Percentiles rank a stretch among this genome's conserved stretches.
phyloP scores from a whole-genome alignment of 2,329 filamentous ascomycete genomes.

The Sporothrix humicola region DNA sequence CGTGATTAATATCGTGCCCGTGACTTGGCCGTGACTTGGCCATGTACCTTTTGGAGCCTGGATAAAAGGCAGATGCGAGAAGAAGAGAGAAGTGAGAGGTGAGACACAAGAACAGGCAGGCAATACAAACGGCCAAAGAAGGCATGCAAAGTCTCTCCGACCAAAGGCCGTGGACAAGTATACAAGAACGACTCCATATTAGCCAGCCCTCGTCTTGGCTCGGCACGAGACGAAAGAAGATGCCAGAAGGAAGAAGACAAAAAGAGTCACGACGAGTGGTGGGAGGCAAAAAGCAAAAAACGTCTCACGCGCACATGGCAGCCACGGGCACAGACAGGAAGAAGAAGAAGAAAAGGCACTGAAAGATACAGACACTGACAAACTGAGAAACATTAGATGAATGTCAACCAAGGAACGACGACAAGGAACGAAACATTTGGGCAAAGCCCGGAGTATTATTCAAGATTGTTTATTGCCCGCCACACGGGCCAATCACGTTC shows the following conservation, averaged over 20 bases:
- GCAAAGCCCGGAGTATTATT: neutral
- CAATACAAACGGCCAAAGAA: neutral
- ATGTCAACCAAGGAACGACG: neutral
- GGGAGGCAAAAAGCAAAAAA: neutral
- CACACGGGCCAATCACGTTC: neutral
- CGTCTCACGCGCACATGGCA: constrained; percentile 2
- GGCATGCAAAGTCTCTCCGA: neutral
- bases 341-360: too few relatives aligned
- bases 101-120: neutral
- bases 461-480: too few relatives aligned
- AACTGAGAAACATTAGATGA: neutral
- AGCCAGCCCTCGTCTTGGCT: neutral
- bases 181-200: neutral
- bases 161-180: neutral
- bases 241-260: neutral
- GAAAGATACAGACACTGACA: too few relatives aligned
- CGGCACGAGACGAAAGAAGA: neutral
- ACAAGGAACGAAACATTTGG: neutral
- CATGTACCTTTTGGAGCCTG: neutral
- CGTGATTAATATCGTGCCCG: constrained; percentile 1
- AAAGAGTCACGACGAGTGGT: neutral
- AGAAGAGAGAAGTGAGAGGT: neutral
- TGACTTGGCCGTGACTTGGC: neutral
- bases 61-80: neutral
- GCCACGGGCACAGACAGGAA: neutral